Evolutionary conservation across 2,329 filamentous ascomycete species (phyloP).

Genomic region (Thelonectria rubi): DNA sequence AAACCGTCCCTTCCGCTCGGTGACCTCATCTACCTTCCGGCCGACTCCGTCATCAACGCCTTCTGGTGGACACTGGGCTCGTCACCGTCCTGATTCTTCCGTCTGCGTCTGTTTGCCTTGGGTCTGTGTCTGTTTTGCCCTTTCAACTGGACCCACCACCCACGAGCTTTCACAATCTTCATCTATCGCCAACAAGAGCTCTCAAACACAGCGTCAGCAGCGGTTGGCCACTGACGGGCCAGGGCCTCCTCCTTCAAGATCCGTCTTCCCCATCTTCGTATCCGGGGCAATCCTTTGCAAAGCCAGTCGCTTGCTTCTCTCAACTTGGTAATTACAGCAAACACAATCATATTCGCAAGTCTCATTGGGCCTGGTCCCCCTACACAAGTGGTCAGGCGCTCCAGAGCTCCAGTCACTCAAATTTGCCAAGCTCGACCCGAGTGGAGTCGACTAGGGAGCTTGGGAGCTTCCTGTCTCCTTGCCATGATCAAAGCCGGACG

Average conservation of each 20-base stretch:
- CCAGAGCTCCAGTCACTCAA: constrained; percentile 26
- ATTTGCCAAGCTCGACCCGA: constrained; percentile 24
- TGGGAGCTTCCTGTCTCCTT: constrained; percentile 6
- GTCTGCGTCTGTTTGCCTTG: constrained; percentile 6
- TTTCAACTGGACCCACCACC: constrained; percentile 20
- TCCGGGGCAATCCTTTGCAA: constrained; percentile 21
- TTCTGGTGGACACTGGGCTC: neutral
- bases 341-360: neutral
- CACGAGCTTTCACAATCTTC: constrained; percentile 21
- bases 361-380: constrained; percentile 1
- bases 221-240: constrained; percentile 5
- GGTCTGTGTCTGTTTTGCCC: constrained; percentile 22
- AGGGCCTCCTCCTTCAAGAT: neutral
- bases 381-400: constrained; percentile 17
- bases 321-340: constrained; percentile 1
- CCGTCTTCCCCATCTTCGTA: constrained; percentile 7
- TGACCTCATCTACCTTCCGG: constrained; percentile 29
- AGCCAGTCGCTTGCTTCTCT: constrained; percentile 9
- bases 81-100: neutral
- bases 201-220: constrained; percentile 4
- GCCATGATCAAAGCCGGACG: neutral
- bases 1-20: neutral
- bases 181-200: constrained; percentile 9
- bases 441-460: constrained; percentile 15
- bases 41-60: neutral